These are phyloP conservation scores for Cytidiella melzeri DNA, from an alignment of 768 basidiomycete species.

Conservation along the genomic window DNA sequence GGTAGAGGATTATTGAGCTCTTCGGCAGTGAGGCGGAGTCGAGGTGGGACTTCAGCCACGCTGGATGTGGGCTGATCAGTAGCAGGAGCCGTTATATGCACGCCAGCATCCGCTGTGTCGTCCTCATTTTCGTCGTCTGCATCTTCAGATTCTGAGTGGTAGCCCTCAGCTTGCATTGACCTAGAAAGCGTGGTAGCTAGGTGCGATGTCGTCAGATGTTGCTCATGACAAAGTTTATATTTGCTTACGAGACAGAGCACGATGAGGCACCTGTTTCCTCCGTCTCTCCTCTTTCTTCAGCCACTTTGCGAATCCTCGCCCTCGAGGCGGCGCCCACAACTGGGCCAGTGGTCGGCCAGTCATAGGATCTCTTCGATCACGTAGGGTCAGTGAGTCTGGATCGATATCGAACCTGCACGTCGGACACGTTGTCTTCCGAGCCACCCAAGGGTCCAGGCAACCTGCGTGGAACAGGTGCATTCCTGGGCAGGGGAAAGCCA, in stretches of 20 bases:
- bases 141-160: background rate
- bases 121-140: background rate
- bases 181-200: background rate
- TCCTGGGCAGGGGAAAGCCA: slow-evolving; percentile 64
- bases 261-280: background rate
- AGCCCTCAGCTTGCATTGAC: background rate
- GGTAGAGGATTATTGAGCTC: too few relatives aligned
- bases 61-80: too few relatives aligned
- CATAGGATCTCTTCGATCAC: background rate
- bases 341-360: background rate
- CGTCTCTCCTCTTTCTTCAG: slow-evolving; percentile 16
- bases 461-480: slow-evolving; percentile 70
- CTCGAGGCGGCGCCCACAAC: slow-evolving; percentile 18
- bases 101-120: too few relatives aligned
- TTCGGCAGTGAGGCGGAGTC: too few relatives aligned
- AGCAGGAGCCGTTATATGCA: too few relatives aligned
- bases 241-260: too few relatives aligned
- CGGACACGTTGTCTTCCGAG: slow-evolving; percentile 77
- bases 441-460: slow-evolving; percentile 79
- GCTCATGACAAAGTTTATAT: too few relatives aligned
- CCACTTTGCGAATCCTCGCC: slow-evolving; percentile 16
- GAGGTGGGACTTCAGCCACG: too few relatives aligned
- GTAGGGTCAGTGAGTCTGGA: slow-evolving; percentile 58
- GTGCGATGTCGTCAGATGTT: background rate
- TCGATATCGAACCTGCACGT: slow-evolving; percentile 81